Base-by-base conservation (phyloP, 73 alveolate species). In the Paramecium octaurelia region DNA sequence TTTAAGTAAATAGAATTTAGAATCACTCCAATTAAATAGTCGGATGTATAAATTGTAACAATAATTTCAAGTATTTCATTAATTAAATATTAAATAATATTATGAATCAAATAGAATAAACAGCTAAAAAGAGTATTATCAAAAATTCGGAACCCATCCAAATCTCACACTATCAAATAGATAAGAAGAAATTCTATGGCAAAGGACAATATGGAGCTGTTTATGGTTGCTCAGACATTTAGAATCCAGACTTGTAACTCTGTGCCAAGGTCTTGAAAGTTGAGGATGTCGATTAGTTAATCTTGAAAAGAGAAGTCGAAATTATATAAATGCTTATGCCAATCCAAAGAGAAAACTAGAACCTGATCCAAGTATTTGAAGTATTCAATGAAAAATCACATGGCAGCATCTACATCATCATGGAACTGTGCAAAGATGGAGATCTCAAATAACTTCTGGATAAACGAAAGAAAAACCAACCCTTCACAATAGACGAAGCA, bases 201-300 rank as follows among this genome's bases (percentile, higher is more conserved):
- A 80, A 80, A 80, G 91, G 91, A 48, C 38, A 80, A 80, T 80
- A 80, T 46, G 91, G 91, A 3, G 44, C 44, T 10, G 91, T 80
- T 11, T 80, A 44, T 48, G 57, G 75, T 0, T 73, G 87, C 20
- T 4, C 29, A 36, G 87, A 73, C 23, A 8, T 4, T 12, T 16
- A 42, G 6, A 46, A 80, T 7, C 76, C 71, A 4, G 4, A 40
- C 9, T 23, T n/a, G 6, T 14, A 42, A 35, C n/a, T 48, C 8
- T 80, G 91, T 48, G 76, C 35, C 24, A 80, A 80, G 38, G 91
- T 80, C 16, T 24, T 80, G 27, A 38, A 24, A 23, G 29, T 20
- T 3, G 57, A 80, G 9, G 91, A 80, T 43, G 75, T 48, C 4
- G 91, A 80, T 21, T 34, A 80, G 14, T 31, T 40, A 80, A 21